Conservation (phyloP, 2,329 filamentous ascomycete genomes). For the Penicillium sp. region DNA sequence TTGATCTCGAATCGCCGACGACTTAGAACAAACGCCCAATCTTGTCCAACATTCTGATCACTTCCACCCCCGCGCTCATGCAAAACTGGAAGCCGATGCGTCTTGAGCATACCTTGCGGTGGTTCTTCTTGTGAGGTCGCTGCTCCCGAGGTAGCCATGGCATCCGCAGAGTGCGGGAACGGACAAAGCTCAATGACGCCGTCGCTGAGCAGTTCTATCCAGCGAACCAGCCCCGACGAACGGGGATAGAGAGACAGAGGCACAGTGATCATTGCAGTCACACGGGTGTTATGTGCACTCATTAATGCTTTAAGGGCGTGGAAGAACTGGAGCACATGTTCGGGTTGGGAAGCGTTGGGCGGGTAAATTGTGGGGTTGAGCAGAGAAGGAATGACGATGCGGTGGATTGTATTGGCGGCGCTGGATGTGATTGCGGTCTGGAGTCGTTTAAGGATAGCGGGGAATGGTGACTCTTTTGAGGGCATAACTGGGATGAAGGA, state of each 20-base stretch:
- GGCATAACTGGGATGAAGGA: conserved; percentile 44
- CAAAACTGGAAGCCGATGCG: conserved; percentile 73
- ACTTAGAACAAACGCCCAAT: conserved; percentile 84
- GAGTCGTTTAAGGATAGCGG: conserved; percentile 54
- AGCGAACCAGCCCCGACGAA: conserved; percentile 64
- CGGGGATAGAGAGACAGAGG: conserved; percentile 74
- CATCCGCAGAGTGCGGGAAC: conserved; percentile 54
- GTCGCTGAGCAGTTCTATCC: conserved; percentile 77
- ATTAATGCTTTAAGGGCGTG: conserved; percentile 69
- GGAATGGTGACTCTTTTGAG: conserved; percentile 49
- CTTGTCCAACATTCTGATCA: conserved; percentile 62
- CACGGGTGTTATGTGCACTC: conserved; percentile 53
- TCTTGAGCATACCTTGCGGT: conserved; percentile 74
- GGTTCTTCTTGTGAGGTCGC: conserved; percentile 59
- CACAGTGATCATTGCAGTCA: conserved; percentile 67
- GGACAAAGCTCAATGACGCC: conserved; percentile 76
- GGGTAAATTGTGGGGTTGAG: conserved; percentile 80
- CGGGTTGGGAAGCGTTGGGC: conserved; percentile 58
- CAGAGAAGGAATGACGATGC: conserved; percentile 73
- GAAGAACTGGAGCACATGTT: conserved; percentile 68
- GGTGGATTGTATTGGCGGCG: conserved; percentile 58
- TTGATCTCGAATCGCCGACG: conserved; percentile 74
- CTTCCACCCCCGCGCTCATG: conserved; percentile 82
- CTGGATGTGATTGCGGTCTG: conserved; percentile 50
- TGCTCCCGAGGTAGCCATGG: conserved; percentile 45